A percentile compares a stretch with the other conserved stretches of the same genome.
phyloP scores from a whole-genome alignment of 1,284 basidiomycete genomes.

The Ganoderma lingzhi region DNA sequence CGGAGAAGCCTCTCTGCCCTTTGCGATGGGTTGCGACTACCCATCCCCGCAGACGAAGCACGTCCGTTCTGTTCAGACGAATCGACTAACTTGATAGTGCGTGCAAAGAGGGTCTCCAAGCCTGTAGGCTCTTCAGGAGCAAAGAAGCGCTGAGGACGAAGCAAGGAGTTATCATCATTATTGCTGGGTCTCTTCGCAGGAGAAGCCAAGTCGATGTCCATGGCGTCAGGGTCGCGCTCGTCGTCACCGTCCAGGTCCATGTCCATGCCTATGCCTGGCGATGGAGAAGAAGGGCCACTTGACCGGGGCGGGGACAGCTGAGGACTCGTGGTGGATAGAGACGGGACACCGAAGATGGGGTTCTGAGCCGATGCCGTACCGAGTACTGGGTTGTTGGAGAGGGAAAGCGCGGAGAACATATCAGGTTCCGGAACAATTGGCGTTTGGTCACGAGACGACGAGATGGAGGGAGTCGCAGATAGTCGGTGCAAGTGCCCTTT shows the following conservation, averaged over 20 bases:
- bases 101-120: constrained; percentile 75
- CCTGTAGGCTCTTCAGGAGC: constrained; percentile 81
- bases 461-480: constrained; percentile 37
- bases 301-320: constrained; percentile 34
- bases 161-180: constrained; percentile 54
- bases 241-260: constrained; percentile 36
- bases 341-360: constrained; percentile 77
- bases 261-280: constrained; percentile 40
- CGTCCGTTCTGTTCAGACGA: constrained; percentile 28
- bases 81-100: constrained; percentile 51
- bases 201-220: constrained; percentile 64
- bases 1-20: constrained; percentile 11
- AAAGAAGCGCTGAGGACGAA: constrained; percentile 77
- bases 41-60: constrained; percentile 6
- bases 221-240: constrained; percentile 57
- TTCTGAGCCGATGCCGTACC: constrained; percentile 36
- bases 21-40: background rate
- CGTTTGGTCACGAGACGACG: constrained; percentile 41
- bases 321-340: constrained; percentile 41
- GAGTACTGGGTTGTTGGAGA: constrained; percentile 69
- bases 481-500: constrained; percentile 27
- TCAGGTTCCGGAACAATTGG: constrained; percentile 55
- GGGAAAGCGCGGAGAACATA: constrained; percentile 63
- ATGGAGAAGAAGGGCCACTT: constrained; percentile 20
- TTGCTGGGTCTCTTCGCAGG: constrained; percentile 52